Conservation (phyloP, 768 basidiomycete genomes). For the Lentinus brumalis region DNA sequence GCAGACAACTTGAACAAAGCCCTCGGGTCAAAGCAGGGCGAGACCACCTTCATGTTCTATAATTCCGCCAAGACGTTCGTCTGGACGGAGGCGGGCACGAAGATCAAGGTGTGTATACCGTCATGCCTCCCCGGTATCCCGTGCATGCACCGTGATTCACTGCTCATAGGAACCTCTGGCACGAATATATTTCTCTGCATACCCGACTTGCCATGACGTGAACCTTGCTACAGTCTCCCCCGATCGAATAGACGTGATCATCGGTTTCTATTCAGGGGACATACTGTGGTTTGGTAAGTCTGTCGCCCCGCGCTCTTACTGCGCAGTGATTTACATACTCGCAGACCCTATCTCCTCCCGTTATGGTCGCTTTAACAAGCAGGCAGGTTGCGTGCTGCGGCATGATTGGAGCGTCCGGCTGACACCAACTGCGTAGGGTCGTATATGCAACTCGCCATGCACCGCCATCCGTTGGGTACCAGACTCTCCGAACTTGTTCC, state of each 20-base stretch:
- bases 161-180: constrained; percentile 76
- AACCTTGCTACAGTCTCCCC: constrained; percentile 76
- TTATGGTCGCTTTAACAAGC: constrained; percentile 87
- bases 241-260: constrained; percentile 82
- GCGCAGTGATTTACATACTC: constrained; percentile 5
- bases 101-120: constrained; percentile 66
- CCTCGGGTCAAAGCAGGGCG: constrained; percentile 80
- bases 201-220: constrained; percentile 91
- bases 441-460: constrained; percentile 77
- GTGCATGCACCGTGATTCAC: constrained; percentile 12
- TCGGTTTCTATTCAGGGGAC: constrained; percentile 95
- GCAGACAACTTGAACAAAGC: constrained; percentile 73
- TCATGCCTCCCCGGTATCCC: neutral
- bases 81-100: constrained; percentile 86
- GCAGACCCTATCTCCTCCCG: constrained; percentile 79
- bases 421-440: constrained; percentile 49
- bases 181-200: constrained; percentile 80
- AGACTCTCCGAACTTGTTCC: constrained; percentile 74
- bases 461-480: constrained; percentile 94
- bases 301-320: constrained; percentile 2
- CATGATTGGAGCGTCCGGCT: constrained; percentile 2
- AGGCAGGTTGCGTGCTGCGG: constrained; percentile 42
- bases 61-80: constrained; percentile 82
- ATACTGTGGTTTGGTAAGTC: constrained; percentile 87
- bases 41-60: constrained; percentile 84